These are phyloP conservation scores for Conidiobolus incongruus DNA, from an alignment of 371 early-diverging fungal species.

Conservation along the genomic window DNA sequence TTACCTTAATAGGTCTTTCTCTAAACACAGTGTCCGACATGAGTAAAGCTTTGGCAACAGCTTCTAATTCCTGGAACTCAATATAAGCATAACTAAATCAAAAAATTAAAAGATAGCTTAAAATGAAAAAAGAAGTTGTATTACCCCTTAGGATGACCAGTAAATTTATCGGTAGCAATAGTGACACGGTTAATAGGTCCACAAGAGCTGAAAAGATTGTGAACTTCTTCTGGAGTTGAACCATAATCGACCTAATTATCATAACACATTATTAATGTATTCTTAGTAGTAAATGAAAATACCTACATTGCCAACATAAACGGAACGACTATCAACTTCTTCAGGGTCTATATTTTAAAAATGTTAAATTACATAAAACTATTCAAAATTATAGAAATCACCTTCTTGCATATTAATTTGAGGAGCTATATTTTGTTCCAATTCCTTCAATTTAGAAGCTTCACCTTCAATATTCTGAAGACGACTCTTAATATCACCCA, in stretches of 20 bases:
- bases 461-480: no score
- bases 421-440: no score
- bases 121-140: constrained; percentile 1
- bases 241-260: constrained; percentile 63
- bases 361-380: no score
- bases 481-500: no score
- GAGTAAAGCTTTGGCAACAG: constrained; percentile 68
- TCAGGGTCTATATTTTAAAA: no score
- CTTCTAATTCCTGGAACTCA: constrained; percentile 76
- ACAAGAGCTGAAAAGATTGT: constrained; percentile 86
- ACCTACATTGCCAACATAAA: constrained; percentile 83
- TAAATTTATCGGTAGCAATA: constrained; percentile 82
- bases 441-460: no score
- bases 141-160: constrained; percentile 90
- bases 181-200: constrained; percentile 95
- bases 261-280: neutral
- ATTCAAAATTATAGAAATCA: no score
- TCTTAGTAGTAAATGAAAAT: neutral
- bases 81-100: constrained; percentile 64
- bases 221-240: constrained; percentile 88
- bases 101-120: neutral
- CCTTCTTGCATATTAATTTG: no score
- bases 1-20: constrained; percentile 65
- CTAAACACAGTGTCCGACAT: constrained; percentile 78
- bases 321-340: constrained; percentile 78